A percentile compares a stretch with the other conserved stretches of the same genome.
These are phyloP conservation scores for Candolleomyces aberdarensis DNA, from an alignment of 768 basidiomycete genomes.

Conservation along the genomic window DNA sequence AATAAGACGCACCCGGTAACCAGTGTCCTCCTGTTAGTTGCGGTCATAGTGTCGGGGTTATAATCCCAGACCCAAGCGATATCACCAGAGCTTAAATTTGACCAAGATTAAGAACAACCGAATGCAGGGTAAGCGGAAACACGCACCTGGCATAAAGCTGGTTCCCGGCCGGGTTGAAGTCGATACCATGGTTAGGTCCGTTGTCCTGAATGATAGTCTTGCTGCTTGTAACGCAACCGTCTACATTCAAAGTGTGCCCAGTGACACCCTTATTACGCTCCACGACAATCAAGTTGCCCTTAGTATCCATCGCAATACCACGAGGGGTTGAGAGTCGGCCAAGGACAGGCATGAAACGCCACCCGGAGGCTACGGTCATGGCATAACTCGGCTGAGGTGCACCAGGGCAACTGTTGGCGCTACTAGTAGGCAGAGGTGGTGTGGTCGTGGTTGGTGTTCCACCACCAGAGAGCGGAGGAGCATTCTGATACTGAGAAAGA, in stretches of 20 bases:
- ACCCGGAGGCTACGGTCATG: constrained; percentile 2
- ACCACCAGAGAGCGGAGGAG: constrained; percentile 2
- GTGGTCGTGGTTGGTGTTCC: constrained; percentile 1
- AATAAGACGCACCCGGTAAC: constrained; percentile 12
- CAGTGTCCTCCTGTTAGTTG: constrained; percentile 11
- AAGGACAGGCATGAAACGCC: constrained; percentile 1
- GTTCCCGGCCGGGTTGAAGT: constrained; percentile 4
- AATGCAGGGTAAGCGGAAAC: neutral
- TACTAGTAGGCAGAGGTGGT: neutral
- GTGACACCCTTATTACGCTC: constrained; percentile 5
- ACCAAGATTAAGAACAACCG: neutral
- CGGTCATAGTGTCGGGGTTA: constrained; percentile 8
- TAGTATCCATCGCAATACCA: constrained; percentile 3
- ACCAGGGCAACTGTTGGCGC: constrained; percentile 2
- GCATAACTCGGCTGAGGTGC: constrained; percentile 6
- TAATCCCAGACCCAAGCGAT: constrained; percentile 16
- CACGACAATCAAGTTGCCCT: neutral
- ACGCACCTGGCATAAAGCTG: constrained; percentile 4
- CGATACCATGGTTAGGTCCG: constrained; percentile 5
- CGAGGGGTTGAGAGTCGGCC: constrained; percentile 1
- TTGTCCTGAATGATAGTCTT: neutral
- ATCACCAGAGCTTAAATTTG: constrained; percentile 4
- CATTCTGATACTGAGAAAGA: neutral
- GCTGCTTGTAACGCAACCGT: constrained; percentile 6
- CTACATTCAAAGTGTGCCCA: neutral